A percentile compares a stretch with the other conserved stretches of the same genome.
Conservation (phyloP, 2,329 filamentous ascomycete genomes). For the Cladobotryum protrusum region DNA sequence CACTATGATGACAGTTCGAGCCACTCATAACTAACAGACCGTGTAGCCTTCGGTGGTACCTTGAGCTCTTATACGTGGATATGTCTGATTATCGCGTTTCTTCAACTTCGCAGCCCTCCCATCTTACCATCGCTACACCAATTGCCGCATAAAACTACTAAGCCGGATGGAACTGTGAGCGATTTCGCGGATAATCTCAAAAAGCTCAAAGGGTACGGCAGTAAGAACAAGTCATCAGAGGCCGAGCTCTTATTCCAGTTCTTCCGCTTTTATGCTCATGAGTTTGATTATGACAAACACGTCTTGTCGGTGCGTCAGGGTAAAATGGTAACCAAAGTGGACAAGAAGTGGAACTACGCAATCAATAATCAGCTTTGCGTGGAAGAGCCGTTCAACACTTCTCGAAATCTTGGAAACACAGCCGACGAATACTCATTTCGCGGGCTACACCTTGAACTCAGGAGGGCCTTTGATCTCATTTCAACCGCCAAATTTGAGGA, state of each 20-base stretch:
- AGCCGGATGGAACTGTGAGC: slow-evolving; percentile 60
- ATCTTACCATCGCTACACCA: slow-evolving; percentile 83
- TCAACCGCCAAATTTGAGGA: slow-evolving; percentile 71
- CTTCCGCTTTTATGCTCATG: slow-evolving; percentile 90
- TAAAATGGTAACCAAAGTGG: slow-evolving; percentile 68
- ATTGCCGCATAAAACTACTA: slow-evolving; percentile 40
- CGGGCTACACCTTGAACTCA: slow-evolving; percentile 82
- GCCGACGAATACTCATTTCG: slow-evolving; percentile 92
- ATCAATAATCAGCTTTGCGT: slow-evolving; percentile 84
- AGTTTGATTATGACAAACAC: slow-evolving; percentile 80
- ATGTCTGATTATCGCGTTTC: slow-evolving; percentile 93
- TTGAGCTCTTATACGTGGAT: slow-evolving; percentile 99
- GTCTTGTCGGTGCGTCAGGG: slow-evolving; percentile 83
- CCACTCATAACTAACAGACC: slow-evolving; percentile 15
- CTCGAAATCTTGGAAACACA: slow-evolving; percentile 88
- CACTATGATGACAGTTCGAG: not conserved
- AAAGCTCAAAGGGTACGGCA: slow-evolving; percentile 66
- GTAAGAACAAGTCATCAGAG: slow-evolving; percentile 71
- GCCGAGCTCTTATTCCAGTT: slow-evolving; percentile 91
- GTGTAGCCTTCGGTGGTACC: slow-evolving; percentile 78
- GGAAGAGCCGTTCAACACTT: slow-evolving; percentile 91
- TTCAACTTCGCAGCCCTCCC: slow-evolving; percentile 79
- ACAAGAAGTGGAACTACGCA: slow-evolving; percentile 80
- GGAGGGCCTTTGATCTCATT: slow-evolving; percentile 79
- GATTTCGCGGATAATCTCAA: slow-evolving; percentile 84